Evolutionary conservation across 306 rosid species (phyloP).

Genomic region (Comarum palustre): DNA sequence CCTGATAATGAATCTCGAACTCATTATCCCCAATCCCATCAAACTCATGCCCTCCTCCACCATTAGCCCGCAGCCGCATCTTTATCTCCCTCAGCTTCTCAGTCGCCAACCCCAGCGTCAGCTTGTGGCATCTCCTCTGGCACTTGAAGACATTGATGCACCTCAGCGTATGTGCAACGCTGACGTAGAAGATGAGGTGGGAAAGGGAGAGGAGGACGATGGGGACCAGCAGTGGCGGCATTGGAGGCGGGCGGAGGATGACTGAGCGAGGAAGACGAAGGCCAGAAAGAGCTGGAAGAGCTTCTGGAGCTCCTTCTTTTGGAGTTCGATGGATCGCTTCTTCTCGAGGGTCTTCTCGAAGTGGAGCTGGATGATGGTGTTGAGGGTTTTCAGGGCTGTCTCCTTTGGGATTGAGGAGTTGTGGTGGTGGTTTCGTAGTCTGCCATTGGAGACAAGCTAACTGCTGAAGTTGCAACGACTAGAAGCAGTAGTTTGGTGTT

Average conservation of each 20-base stretch:
- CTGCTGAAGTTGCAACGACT: not conserved
- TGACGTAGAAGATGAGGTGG: slow-evolving; percentile 82
- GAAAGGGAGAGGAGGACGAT: slow-evolving; percentile 73
- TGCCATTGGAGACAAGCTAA: slow-evolving; percentile 43
- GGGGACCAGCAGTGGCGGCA: slow-evolving; percentile 93
- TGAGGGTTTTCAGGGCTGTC: slow-evolving; percentile 68
- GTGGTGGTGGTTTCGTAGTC: slow-evolving; percentile 40
- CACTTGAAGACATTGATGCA: slow-evolving; percentile 95
- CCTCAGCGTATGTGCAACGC: slow-evolving; percentile 77
- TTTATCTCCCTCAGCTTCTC: slow-evolving; percentile 68
- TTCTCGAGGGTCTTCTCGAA: slow-evolving; percentile 91
- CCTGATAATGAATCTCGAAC: slow-evolving; percentile 85
- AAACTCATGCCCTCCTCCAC: slow-evolving; percentile 18
- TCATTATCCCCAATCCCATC: slow-evolving; percentile 51
- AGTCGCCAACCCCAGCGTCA: slow-evolving; percentile 80
- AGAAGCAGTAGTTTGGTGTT: too few relatives aligned
- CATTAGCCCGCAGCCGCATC: slow-evolving; percentile 28
- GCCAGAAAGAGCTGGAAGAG: slow-evolving; percentile 58
- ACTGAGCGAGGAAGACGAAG: slow-evolving; percentile 44
- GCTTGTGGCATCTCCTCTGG: slow-evolving; percentile 91
- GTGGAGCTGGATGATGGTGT: slow-evolving; percentile 87
- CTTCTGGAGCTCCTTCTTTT: slow-evolving; percentile 77
- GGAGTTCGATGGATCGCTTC: slow-evolving; percentile 81
- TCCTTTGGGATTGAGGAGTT: slow-evolving; percentile 47
- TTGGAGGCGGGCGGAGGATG: slow-evolving; percentile 55